phyloP scores from a whole-genome alignment of 345 rosid species.

The Psidium guajava region DNA sequence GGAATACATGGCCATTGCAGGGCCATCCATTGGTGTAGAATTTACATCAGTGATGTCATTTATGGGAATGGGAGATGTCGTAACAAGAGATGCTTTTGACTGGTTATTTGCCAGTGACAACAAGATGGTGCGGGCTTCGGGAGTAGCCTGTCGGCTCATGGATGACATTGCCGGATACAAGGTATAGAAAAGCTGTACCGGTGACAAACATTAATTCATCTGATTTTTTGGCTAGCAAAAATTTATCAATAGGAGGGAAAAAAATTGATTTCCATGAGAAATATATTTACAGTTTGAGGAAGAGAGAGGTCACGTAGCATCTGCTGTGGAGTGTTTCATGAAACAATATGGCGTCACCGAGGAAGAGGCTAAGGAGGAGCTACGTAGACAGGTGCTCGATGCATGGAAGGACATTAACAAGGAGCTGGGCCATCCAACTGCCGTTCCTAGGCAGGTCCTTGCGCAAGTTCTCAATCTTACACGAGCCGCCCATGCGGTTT shows the following conservation, averaged over 20 bases:
- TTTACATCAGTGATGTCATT: background rate
- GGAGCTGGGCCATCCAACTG: background rate
- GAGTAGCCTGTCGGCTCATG: background rate
- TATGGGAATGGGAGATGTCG: conserved; percentile 1
- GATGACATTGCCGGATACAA: conserved; percentile 4
- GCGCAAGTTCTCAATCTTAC: conserved; percentile 3
- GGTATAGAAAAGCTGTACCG: background rate
- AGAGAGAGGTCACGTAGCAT: conserved; percentile 1
- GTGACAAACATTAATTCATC: background rate
- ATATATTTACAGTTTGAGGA: background rate
- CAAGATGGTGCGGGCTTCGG: background rate
- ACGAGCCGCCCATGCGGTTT: conserved; percentile 1
- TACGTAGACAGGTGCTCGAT: background rate
- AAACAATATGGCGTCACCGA: background rate
- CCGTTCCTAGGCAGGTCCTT: conserved; percentile 2
- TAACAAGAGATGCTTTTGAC: conserved; percentile 1
- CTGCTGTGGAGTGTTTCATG: conserved; percentile 3
- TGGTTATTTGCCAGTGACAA: background rate
- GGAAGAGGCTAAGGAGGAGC: background rate
- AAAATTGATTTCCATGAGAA: background rate
- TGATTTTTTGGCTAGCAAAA: too few species aligned
- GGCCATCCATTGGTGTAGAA: background rate
- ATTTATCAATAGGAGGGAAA: background rate
- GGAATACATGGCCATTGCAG: background rate
- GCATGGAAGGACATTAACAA: conserved; percentile 15